Conservation (phyloP, 164 flowering plant genomes). For the Santalum album region DNA sequence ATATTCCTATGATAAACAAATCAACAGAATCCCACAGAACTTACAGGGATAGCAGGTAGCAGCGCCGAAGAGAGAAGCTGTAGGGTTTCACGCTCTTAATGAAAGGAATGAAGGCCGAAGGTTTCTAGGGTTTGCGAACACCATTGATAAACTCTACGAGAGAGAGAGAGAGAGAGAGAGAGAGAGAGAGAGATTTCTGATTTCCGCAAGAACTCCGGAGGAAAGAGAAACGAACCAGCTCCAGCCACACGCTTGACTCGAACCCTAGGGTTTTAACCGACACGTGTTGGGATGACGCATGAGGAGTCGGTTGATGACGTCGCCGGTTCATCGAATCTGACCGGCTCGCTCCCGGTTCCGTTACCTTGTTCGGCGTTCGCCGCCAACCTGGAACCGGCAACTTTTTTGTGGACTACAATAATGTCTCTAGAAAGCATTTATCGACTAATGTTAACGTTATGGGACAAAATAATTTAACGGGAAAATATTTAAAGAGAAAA, state of each 20-base stretch:
- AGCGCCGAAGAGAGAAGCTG: background rate
- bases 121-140: slow-evolving; percentile 25
- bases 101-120: slow-evolving; percentile 12
- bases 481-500: too few relatives aligned
- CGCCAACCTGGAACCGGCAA: too few relatives aligned
- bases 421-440: too few relatives aligned
- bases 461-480: too few relatives aligned
- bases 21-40: too few relatives aligned
- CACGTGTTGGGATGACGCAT: slow-evolving; percentile 11
- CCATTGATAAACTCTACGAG: slow-evolving; percentile 7
- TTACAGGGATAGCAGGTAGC: background rate
- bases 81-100: background rate
- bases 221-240: background rate
- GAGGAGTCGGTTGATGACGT: slow-evolving; percentile 9
- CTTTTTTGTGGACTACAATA: too few relatives aligned
- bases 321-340: background rate
- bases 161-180: slow-evolving; percentile 9
- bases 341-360: too few relatives aligned
- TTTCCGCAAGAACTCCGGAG: slow-evolving; percentile 10
- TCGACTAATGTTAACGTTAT: too few relatives aligned
- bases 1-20: background rate
- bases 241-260: slow-evolving; percentile 3
- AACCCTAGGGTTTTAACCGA: slow-evolving; percentile 7
- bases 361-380: too few relatives aligned
- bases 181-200: background rate